phyloP scores from a whole-genome alignment of 2,329 filamentous ascomycete genomes.

The Fusarium drepaniforme region DNA sequence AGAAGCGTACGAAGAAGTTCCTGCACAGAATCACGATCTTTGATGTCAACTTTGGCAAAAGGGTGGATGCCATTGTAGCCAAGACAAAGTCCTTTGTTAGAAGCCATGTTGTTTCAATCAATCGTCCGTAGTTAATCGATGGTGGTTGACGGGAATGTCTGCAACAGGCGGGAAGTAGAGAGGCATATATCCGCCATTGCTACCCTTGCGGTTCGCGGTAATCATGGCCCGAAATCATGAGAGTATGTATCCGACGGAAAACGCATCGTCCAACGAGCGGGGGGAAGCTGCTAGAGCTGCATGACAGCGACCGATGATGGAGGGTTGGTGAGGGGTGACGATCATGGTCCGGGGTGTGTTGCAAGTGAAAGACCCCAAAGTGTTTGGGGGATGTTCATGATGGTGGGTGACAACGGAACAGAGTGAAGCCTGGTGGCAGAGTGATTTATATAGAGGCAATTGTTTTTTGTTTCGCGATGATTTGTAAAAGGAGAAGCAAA shows the following conservation, averaged over 20 bases:
- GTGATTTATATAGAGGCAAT: not conserved
- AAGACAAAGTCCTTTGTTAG: conserved; percentile 49
- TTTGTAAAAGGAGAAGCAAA: not conserved
- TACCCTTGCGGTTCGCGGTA: conserved; percentile 13
- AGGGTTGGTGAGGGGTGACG: conserved; percentile 29
- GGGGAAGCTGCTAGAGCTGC: conserved; percentile 7
- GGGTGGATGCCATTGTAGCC: conserved; percentile 67
- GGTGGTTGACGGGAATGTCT: not conserved
- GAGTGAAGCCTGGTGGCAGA: not conserved
- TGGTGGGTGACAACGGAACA: conserved; percentile 7
- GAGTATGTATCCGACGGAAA: not conserved
- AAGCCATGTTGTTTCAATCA: conserved; percentile 28
- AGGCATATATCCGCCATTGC: conserved; percentile 16
- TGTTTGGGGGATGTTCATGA: conserved; percentile 31
- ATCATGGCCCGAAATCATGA: conserved; percentile 26
- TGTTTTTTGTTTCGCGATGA: not conserved
- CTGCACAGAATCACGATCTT: conserved; percentile 68
- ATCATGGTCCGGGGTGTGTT: not conserved
- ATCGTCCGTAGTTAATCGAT: not conserved
- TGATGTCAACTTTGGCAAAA: conserved; percentile 64
- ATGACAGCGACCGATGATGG: conserved; percentile 25
- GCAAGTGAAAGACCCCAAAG: conserved; percentile 26
- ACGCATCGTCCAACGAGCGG: conserved; percentile 22
- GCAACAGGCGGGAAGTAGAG: not conserved
- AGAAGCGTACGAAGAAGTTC: conserved; percentile 72